These are phyloP conservation scores for Thermothelomyces thermophilus DNA, from an alignment of 2,329 filamentous ascomycete species.

Conservation along the genomic window DNA sequence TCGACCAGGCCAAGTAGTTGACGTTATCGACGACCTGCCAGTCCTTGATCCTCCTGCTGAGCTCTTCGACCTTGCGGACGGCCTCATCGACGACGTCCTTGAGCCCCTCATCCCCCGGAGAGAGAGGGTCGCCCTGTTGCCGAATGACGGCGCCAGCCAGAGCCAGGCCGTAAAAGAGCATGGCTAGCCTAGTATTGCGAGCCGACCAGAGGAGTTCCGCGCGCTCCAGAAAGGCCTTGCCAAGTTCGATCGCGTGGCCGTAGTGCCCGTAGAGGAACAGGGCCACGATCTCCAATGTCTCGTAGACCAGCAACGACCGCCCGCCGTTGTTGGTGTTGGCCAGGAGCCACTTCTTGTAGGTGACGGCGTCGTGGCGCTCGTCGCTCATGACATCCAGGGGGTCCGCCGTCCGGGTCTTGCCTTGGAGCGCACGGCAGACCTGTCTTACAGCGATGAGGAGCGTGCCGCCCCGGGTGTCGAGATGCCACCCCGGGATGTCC, in stretches of 20 bases:
- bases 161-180: slow-evolving; percentile 56
- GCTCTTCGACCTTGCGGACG: slow-evolving; percentile 45
- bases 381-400: slow-evolving; percentile 58
- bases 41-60: slow-evolving; percentile 55
- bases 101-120: slow-evolving; percentile 35
- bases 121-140: slow-evolving; percentile 42
- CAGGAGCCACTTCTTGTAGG: slow-evolving; percentile 54
- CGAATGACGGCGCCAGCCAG: slow-evolving; percentile 47
- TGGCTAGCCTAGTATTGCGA: slow-evolving; percentile 49
- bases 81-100: slow-evolving; percentile 40
- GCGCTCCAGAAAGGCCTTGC: slow-evolving; percentile 42
- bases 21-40: slow-evolving; percentile 59
- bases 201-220: slow-evolving; percentile 51
- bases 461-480: slow-evolving; percentile 64
- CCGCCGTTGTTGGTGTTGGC: slow-evolving; percentile 51
- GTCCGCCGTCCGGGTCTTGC: slow-evolving; percentile 55
- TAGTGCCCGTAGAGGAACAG: slow-evolving; percentile 60
- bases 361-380: slow-evolving; percentile 52
- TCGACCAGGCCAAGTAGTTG: slow-evolving; percentile 66
- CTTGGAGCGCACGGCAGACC: slow-evolving; percentile 62
- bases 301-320: slow-evolving; percentile 60
- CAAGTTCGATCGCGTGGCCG: slow-evolving; percentile 51
- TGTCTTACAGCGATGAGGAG: slow-evolving; percentile 62
- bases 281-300: slow-evolving; percentile 57
- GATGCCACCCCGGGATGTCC: slow-evolving; percentile 65